Percentiles rank a stretch among this genome's conserved stretches.
These are phyloP conservation scores for Saccharata proteae DNA, from an alignment of 2,329 filamentous ascomycete genomes.

Conservation along the genomic window DNA sequence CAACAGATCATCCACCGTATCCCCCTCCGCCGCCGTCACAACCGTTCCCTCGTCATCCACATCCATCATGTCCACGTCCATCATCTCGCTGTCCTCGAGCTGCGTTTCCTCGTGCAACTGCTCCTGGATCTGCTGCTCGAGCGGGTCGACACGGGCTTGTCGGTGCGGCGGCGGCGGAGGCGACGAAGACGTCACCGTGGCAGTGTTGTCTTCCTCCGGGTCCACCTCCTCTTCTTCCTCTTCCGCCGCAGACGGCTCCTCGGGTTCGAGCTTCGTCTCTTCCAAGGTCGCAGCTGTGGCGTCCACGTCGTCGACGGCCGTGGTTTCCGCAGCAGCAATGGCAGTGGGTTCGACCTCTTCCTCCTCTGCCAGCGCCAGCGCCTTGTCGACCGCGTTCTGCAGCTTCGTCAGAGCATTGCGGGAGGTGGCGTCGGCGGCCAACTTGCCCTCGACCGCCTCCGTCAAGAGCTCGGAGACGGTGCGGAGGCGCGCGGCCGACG, in stretches of 20 bases:
- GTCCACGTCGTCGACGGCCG: conserved; percentile 1
- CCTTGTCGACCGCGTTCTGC: conserved; percentile 36
- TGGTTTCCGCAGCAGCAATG: conserved; percentile 1
- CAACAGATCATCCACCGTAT: conserved; percentile 8
- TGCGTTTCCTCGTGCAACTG: conserved; percentile 8
- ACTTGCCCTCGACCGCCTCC: conserved; percentile 36
- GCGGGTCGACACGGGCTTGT: not conserved
- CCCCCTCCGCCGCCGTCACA: conserved; percentile 3
- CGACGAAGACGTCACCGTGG: not conserved
- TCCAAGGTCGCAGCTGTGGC: conserved; percentile 14
- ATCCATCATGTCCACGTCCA: conserved; percentile 7
- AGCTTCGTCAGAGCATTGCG: conserved; percentile 45
- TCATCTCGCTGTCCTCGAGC: conserved; percentile 1
- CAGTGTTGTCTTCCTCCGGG: not conserved
- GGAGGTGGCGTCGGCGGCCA: conserved; percentile 40
- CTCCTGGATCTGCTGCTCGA: conserved; percentile 9
- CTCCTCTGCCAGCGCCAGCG: conserved; percentile 29
- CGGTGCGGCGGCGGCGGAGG: not conserved
- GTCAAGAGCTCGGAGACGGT: conserved; percentile 33
- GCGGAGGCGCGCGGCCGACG: conserved; percentile 24
- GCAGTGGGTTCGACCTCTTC: conserved; percentile 12
- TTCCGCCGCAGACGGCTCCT: conserved; percentile 10
- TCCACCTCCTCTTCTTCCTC: conserved; percentile 11
- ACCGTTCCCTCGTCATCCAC: conserved; percentile 24
- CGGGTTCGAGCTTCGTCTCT: conserved; percentile 11